Evolutionary conservation across 257 asterid genomes (phyloP).

Genomic region (Craterostigma plantagineum): DNA sequence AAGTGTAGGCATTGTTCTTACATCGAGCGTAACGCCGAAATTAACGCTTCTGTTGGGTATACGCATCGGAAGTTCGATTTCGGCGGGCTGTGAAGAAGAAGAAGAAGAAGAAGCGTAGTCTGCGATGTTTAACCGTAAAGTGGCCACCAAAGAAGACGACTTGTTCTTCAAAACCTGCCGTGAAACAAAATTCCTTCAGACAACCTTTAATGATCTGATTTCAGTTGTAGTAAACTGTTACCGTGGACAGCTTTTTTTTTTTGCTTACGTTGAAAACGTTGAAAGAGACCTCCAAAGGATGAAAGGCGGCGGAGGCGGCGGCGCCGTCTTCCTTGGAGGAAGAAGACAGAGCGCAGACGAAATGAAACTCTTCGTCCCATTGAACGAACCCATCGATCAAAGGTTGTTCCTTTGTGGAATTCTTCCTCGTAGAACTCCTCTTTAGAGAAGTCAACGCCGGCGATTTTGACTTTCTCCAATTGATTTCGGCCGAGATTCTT

Average conservation of each 20-base stretch:
- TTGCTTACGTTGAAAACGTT: slow-evolving; percentile 46
- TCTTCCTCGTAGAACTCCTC: no score
- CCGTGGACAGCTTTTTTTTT: no score
- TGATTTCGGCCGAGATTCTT: slow-evolving; percentile 34
- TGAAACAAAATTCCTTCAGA: background rate
- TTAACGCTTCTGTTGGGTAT: background rate
- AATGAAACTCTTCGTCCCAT: slow-evolving; percentile 53
- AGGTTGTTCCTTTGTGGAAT: slow-evolving; percentile 35
- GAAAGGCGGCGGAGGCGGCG: no score
- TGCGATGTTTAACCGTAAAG: slow-evolving; percentile 1
- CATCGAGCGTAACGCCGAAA: background rate
- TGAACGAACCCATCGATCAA: slow-evolving; percentile 20
- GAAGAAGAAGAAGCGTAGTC: slow-evolving; percentile 1
- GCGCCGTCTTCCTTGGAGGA: slow-evolving; percentile 22
- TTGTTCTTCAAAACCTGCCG: background rate
- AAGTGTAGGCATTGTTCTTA: background rate
- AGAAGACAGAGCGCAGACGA: slow-evolving; percentile 22
- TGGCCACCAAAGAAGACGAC: background rate
- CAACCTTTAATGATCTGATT: background rate
- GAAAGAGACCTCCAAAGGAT: slow-evolving; percentile 54
- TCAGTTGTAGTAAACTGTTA: no score
- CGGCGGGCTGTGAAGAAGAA: no score
- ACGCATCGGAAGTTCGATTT: background rate
- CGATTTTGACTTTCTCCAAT: slow-evolving; percentile 59
- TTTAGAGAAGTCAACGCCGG: slow-evolving; percentile 23